phyloP scores from a whole-genome alignment of 345 rosid species.

The Eucalyptus globulus region DNA sequence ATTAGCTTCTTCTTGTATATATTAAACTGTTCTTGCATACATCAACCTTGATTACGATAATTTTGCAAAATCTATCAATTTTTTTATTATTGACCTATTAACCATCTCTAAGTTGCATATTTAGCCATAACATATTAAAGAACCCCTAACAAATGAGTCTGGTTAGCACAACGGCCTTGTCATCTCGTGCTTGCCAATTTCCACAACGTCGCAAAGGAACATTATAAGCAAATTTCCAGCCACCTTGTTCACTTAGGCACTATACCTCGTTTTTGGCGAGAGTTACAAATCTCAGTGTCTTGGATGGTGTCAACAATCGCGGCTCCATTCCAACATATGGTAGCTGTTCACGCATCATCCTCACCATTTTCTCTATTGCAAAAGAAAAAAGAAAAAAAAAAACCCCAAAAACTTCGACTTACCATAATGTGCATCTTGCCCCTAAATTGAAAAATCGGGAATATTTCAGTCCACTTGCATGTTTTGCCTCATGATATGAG shows the following conservation, averaged over 20 bases:
- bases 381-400: not conserved
- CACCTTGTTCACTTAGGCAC: not conserved
- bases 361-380: not conserved
- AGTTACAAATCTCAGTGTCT: not conserved
- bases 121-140: not conserved
- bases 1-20: not conserved
- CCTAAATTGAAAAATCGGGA: not conserved
- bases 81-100: not conserved
- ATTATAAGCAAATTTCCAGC: not conserved
- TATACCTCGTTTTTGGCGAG: not conserved
- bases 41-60: not conserved
- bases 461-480: not conserved
- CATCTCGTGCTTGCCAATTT: not conserved
- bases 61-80: not conserved
- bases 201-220: not conserved
- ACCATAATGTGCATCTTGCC: not conserved
- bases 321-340: not conserved
- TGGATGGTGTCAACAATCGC: not conserved
- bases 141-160: not conserved
- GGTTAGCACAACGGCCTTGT: not conserved
- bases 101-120: not conserved
- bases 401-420: not conserved
- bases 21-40: not conserved
- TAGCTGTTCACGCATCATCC: not conserved
- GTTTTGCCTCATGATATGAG: not conserved